phyloP scores from a whole-genome alignment of 2,329 filamentous ascomycete species.

The Fusarium napiforme region DNA sequence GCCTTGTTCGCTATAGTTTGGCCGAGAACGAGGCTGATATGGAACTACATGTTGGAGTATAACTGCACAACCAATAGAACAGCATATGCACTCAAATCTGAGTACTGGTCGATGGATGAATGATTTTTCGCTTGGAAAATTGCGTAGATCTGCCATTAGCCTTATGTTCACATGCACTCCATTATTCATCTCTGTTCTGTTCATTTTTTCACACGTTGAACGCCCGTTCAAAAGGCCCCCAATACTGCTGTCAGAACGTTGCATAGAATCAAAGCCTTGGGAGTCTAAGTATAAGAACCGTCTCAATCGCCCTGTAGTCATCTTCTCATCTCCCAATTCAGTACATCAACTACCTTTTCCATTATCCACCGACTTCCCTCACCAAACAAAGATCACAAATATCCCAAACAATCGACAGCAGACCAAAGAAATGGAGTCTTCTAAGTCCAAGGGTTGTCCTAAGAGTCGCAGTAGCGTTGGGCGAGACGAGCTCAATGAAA shows the following conservation, averaged over 20 bases:
- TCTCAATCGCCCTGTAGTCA: rapidly evolving
- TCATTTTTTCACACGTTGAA: not conserved
- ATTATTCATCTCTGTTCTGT: not conserved
- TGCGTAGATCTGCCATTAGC: rapidly evolving
- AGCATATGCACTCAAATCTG: rapidly evolving
- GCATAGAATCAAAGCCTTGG: rapidly evolving
- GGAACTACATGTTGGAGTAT: not conserved
- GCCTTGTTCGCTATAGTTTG: not conserved
- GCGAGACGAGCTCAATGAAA: not conserved
- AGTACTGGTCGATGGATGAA: not conserved
- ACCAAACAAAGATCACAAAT: not conserved
- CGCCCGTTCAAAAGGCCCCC: rapidly evolving
- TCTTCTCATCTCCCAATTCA: not conserved
- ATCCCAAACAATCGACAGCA: not conserved
- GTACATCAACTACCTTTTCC: no score
- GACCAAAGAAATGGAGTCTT: not conserved
- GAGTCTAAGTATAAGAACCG: not conserved
- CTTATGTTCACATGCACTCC: not conserved
- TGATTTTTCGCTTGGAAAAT: rapidly evolving
- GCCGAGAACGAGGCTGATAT: no score
- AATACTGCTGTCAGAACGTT: not conserved
- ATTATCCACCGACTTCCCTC: not conserved
- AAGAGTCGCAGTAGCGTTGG: rapidly evolving
- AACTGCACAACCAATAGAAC: not conserved
- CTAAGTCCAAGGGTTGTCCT: rapidly evolving